Evolutionary conservation across 2,329 filamentous ascomycete species (phyloP), one percentile per base, ranked within the genome.

Genomic region (Daldinia eschscholtzii): DNA sequence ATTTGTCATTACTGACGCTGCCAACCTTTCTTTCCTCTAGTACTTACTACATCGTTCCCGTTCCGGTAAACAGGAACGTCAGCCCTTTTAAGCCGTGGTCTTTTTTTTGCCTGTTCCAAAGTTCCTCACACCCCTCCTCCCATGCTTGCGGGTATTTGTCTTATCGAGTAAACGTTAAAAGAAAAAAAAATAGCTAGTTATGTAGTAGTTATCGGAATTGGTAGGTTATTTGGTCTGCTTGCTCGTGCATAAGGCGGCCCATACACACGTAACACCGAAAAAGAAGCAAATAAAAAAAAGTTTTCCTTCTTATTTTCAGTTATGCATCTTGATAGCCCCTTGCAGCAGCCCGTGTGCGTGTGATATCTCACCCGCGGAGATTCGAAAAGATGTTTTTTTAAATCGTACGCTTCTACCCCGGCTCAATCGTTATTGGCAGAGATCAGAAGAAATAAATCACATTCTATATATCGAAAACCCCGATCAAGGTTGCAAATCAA

Each of bases 1-100:
- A 70, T 72, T 72, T 70, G 67, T 67, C 70, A 68, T 66, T 20
- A 65, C 64, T 70, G 67, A 68, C 59, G 59, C 53, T 70, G 64
- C 64, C 59, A 55, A 60, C 59, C 20, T 33, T n/a, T 39, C 20
- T 33, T n/a, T 39, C 10, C 30, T 26, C 56, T 5, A 46, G 57
- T 52, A 42, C 23, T 23, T 39, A 39, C 61, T 70, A 68, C 62
- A 64, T 52, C 48, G n/a, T 64, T 65, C 64, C 67, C 57, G 48
- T 65, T 70, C 64, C 67, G 67, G 70, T 64, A 70, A 62, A 68
- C 67, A 67, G 70, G 64, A 55, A 61, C 59, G 28, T 39, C 64
- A 68, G 57, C 62, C 70, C 67, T 65, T 72, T 68, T 66, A 28
- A 68, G 64, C 70, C 64, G 64, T 65, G 33, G 57, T 42, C 37